A percentile compares a stretch with the other conserved stretches of the same genome.
Evolutionary conservation across 805 yeast genomes (phyloP).

Genomic region (Torulaspora delbrueckii): DNA sequence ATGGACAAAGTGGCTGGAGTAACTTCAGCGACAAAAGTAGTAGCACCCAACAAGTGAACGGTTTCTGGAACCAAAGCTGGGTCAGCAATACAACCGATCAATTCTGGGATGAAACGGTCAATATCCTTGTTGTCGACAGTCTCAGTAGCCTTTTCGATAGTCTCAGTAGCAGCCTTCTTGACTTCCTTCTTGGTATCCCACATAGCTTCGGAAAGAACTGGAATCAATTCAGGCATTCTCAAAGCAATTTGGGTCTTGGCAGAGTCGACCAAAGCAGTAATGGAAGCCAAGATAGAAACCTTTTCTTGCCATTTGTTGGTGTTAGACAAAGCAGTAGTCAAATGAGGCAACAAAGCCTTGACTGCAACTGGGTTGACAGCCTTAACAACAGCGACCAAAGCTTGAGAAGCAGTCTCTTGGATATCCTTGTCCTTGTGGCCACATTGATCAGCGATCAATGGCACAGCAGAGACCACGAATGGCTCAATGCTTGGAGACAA

Average conservation of each 20-base stretch:
- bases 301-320: slow-evolving; percentile 98
- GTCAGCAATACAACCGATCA: slow-evolving; percentile 93
- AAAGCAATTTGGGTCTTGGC: slow-evolving; percentile 95
- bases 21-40: slow-evolving; percentile 98
- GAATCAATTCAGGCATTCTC: slow-evolving; percentile 99
- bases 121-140: slow-evolving; percentile 99
- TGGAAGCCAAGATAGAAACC: slow-evolving; percentile 80
- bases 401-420: slow-evolving; percentile 66
- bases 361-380: slow-evolving; percentile 90
- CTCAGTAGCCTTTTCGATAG: slow-evolving; percentile 94
- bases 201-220: slow-evolving; percentile 98
- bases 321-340: slow-evolving; percentile 59
- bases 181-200: slow-evolving; percentile 99
- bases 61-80: slow-evolving; percentile 98
- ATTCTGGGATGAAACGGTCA: slow-evolving; percentile 96
- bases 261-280: slow-evolving; percentile 82
- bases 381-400: slow-evolving; percentile 71
- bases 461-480: slow-evolving; percentile 72
- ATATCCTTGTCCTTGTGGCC: slow-evolving; percentile 87
- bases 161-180: slow-evolving; percentile 90
- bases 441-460: slow-evolving; percentile 65
- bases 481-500: slow-evolving; percentile 95
- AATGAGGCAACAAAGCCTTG: slow-evolving; percentile 81
- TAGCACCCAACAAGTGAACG: slow-evolving; percentile 98
- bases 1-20: slow-evolving; percentile 98